phyloP scores from a whole-genome alignment of 73 alveolate genomes.

The Tetrahymena malaccensis region DNA sequence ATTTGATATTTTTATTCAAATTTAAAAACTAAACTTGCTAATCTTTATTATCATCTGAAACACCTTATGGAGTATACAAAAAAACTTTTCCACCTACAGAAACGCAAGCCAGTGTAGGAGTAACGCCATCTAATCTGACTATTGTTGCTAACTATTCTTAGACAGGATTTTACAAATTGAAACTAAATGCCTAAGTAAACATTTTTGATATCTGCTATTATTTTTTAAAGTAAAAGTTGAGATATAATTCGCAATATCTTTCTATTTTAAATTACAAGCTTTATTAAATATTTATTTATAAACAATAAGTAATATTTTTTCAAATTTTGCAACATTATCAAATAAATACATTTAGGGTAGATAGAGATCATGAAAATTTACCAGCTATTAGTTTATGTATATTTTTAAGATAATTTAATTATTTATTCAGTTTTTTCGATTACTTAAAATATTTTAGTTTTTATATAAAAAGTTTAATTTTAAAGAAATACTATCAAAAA shows the following conservation, averaged over 20 bases:
- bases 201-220: not conserved
- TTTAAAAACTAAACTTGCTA: not conserved
- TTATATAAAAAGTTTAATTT: not conserved
- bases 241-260: not conserved
- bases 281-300: too few species aligned
- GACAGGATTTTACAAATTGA: not conserved
- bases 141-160: not conserved
- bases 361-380: not conserved
- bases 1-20: not conserved
- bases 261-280: not conserved
- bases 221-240: not conserved
- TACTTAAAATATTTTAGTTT: not conserved
- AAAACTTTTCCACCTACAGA: not conserved
- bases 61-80: not conserved
- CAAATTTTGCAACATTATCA: not conserved
- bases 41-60: not conserved
- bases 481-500: not conserved
- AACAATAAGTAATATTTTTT: too few species aligned
- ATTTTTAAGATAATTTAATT: not conserved
- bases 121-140: not conserved
- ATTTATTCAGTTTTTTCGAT: not conserved
- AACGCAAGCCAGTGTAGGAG: not conserved
- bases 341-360: not conserved
- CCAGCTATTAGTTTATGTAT: not conserved
- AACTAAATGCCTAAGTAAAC: not conserved